Evolutionary conservation across 352 stramenopile species (phyloP), one percentile per base, ranked within the genome.

Genomic region (Plasmopara halstedii): DNA sequence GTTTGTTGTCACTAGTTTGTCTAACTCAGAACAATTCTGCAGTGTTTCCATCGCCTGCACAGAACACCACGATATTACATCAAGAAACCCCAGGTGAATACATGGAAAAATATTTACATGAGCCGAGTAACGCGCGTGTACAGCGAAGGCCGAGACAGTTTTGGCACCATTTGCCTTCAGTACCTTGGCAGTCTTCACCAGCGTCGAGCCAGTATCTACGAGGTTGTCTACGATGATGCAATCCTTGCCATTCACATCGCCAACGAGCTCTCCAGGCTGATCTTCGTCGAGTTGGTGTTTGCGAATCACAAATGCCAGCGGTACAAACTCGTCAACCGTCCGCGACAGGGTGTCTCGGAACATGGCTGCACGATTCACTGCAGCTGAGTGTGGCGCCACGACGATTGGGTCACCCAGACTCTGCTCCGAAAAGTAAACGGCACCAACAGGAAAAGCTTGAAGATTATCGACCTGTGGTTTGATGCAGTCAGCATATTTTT

Each of bases 211-310:
- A 22, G 82, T 94, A 61, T 94, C 82, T 46, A 94, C 76, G 35
- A 94, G 67, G 38, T 81, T 91, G 62, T 94, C 82, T 23, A 94
- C 77, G 33, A 94, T 73, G 56, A 94, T 87, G 50, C 79, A 91
- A 59, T 94, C 82, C 44, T 85, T 89, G 50, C 73, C 82, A 5
- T 71, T 39, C 32, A 90, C 79, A 37, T 88, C 74, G 25, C 82
- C 82, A 11, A 94, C 75, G 17, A 94, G 56, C 46, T 94, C 79
- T 2, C 76, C 79, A 13, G 75, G 74, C 3, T 67, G 61, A 9
- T 79, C 72, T 43, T 82, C 55, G 32, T 87, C 65, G 20, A 93
- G 64, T 36, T 82, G 76, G 56, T 93, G 81, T 53, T 93, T 93
- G 40, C 77, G 76, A 25, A 93, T 79, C 1, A 93, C 76, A 33